A percentile compares a stretch with the other conserved stretches of the same genome.
Conservation (phyloP, 2,329 filamentous ascomycete genomes). For the Epicoccum sorghinum region DNA sequence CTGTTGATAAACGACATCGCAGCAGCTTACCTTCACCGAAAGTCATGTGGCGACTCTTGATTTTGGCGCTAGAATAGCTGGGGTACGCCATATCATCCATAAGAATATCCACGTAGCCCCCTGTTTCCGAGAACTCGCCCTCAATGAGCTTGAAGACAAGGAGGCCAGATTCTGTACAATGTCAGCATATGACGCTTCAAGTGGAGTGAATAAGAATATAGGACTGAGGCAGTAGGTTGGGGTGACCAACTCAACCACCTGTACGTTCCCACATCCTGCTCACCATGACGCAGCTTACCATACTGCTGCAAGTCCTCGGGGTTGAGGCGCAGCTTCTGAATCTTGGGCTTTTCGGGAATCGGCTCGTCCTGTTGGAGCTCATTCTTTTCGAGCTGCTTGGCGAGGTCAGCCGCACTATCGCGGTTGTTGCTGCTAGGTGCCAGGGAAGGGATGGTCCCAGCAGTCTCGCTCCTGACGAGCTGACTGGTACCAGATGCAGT, state of each 20-base stretch:
- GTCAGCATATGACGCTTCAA: conserved; percentile 40
- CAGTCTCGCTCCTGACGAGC: conserved; percentile 37
- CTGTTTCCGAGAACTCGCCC: conserved; percentile 76
- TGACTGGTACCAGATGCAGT: conserved; percentile 29
- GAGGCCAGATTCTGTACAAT: conserved; percentile 75
- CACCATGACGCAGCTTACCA: conserved; percentile 54
- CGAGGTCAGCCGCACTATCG: conserved; percentile 48
- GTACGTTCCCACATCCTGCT: conserved; percentile 21
- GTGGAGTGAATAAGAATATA: conserved; percentile 22
- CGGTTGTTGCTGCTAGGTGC: conserved; percentile 30
- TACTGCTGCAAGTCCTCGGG: conserved; percentile 82
- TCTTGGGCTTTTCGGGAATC: conserved; percentile 59
- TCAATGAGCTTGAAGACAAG: conserved; percentile 95
- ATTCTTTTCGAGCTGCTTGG: conserved; percentile 54
- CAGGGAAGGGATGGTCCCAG: conserved; percentile 52
- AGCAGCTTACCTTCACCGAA: conserved; percentile 75
- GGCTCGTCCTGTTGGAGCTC: conserved; percentile 55
- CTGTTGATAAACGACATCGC: not conserved
- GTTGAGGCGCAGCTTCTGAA: conserved; percentile 78
- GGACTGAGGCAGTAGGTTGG: conserved; percentile 22
- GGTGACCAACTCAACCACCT: conserved; percentile 35
- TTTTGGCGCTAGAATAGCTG: conserved; percentile 80
- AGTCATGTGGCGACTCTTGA: conserved; percentile 69
- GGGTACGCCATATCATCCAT: conserved; percentile 96
- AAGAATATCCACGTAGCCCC: conserved; percentile 82